phyloP scores from a whole-genome alignment of 768 basidiomycete genomes.

The Lenzites betulinus region DNA sequence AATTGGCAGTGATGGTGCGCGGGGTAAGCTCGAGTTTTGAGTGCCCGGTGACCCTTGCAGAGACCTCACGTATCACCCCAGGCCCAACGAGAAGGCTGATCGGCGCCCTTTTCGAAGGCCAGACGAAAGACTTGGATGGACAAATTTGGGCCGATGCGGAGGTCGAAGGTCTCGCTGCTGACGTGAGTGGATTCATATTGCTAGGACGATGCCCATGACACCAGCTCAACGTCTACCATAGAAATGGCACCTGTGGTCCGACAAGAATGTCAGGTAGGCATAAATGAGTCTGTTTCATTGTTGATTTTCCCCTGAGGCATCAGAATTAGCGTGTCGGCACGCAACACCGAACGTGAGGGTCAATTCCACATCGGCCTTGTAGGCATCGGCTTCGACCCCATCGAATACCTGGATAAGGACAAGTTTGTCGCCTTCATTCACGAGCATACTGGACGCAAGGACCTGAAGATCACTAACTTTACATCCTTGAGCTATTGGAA shows the following conservation, averaged over 20 bases:
- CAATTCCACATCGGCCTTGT: slow-evolving; percentile 5
- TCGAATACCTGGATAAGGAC: slow-evolving; percentile 27
- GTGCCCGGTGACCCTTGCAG: neutral
- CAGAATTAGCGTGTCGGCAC: slow-evolving; percentile 18
- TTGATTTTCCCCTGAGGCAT: neutral
- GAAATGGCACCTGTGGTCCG: slow-evolving; percentile 24
- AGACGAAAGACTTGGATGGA: slow-evolving; percentile 34
- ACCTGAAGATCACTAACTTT: slow-evolving; percentile 36
- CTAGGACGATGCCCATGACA: neutral
- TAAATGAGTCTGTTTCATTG: neutral
- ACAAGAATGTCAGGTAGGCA: slow-evolving; percentile 14
- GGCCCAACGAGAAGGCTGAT: slow-evolving; percentile 42
- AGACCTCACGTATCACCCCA: slow-evolving; percentile 14
- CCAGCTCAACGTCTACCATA: neutral
- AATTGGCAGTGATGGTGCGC: slow-evolving; percentile 46
- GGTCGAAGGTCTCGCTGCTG: slow-evolving; percentile 34
- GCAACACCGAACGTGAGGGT: slow-evolving; percentile 4
- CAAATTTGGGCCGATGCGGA: slow-evolving; percentile 41
- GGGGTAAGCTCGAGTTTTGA: slow-evolving; percentile 23
- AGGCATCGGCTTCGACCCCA: slow-evolving; percentile 14
- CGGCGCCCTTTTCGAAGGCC: slow-evolving; percentile 45
- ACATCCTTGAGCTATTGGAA: slow-evolving; percentile 27
- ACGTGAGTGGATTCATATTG: slow-evolving; percentile 23
- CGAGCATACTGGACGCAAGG: slow-evolving; percentile 28
- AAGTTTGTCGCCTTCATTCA: slow-evolving; percentile 34